These are phyloP conservation scores for Pseudocercospora cruenta DNA, from an alignment of 2,329 filamentous ascomycete genomes.

Conservation along the genomic window DNA sequence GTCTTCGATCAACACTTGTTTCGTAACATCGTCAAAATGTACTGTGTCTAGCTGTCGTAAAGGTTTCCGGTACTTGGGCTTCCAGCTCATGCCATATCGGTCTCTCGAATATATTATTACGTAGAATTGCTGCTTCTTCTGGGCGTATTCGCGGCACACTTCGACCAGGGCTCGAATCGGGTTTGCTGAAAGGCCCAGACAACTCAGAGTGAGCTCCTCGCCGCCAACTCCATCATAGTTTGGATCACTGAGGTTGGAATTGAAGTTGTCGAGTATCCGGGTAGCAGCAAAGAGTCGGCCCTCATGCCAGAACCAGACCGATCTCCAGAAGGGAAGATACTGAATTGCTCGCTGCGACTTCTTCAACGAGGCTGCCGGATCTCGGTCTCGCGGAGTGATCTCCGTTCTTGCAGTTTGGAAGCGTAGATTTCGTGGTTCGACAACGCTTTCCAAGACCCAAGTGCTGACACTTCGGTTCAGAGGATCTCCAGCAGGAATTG, in stretches of 20 bases:
- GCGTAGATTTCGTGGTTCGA: slow-evolving; percentile 26
- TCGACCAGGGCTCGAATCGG: slow-evolving; percentile 51
- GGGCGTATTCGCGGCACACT: slow-evolving; percentile 44
- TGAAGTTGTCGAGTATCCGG: slow-evolving; percentile 28
- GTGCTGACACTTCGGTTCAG: slow-evolving; percentile 31
- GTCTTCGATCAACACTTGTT: slow-evolving; percentile 66
- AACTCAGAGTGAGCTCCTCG: slow-evolving; percentile 43
- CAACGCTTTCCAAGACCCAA: slow-evolving; percentile 31
- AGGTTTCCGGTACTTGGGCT: slow-evolving; percentile 51
- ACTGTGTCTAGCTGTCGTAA: slow-evolving; percentile 72
- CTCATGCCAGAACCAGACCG: slow-evolving; percentile 30
- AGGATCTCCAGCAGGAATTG: slow-evolving; percentile 30
- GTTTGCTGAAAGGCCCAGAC: slow-evolving; percentile 48
- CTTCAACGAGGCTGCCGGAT: slow-evolving; percentile 29
- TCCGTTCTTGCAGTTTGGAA: slow-evolving; percentile 32
- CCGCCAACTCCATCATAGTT: slow-evolving; percentile 32
- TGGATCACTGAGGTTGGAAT: slow-evolving; percentile 25
- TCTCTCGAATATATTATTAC: slow-evolving; percentile 47
- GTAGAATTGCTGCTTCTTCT: slow-evolving; percentile 44
- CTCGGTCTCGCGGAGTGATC: slow-evolving; percentile 21
- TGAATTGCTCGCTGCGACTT: slow-evolving; percentile 28
- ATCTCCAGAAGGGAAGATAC: slow-evolving; percentile 31
- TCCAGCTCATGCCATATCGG: slow-evolving; percentile 40
- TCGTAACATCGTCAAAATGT: slow-evolving; percentile 67
- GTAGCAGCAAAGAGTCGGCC: slow-evolving; percentile 23